Conservation (phyloP, 2,329 filamentous ascomycete genomes). For the Diaporthe amygdali region DNA sequence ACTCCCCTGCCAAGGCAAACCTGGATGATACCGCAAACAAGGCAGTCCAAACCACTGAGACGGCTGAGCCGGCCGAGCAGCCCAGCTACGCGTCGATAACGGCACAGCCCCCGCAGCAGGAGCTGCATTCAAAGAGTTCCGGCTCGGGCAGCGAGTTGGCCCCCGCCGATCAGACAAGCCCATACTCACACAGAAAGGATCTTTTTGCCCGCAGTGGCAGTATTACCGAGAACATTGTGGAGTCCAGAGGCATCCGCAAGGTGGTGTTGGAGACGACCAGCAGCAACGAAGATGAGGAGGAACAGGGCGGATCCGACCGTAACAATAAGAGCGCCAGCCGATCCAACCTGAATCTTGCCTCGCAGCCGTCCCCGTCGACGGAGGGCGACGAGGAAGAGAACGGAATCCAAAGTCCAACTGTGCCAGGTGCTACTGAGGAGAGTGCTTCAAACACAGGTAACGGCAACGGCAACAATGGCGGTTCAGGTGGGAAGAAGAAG, state of each 20-base stretch:
- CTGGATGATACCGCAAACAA: slow-evolving; percentile 29
- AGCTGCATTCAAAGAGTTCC: slow-evolving; percentile 17
- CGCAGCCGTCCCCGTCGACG: not conserved
- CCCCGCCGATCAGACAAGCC: slow-evolving; percentile 15
- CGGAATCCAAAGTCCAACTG: slow-evolving; percentile 14
- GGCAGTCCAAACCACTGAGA: slow-evolving; percentile 32
- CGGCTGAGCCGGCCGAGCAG: slow-evolving; percentile 15
- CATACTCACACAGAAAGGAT: slow-evolving; percentile 19
- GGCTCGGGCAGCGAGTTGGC: slow-evolving; percentile 26
- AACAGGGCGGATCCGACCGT: not conserved
- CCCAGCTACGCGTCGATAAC: slow-evolving; percentile 17
- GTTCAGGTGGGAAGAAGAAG: slow-evolving; percentile 37
- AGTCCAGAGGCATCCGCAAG: slow-evolving; percentile 76
- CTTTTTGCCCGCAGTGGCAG: slow-evolving; percentile 70
- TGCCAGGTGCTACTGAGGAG: not conserved
- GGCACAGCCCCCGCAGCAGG: slow-evolving; percentile 11
- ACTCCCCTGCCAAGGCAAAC: slow-evolving; percentile 30
- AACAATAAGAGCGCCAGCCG: slow-evolving; percentile 19
- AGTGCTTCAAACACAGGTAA: not conserved
- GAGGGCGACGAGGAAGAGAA: slow-evolving; percentile 27
- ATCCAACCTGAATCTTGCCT: not conserved
- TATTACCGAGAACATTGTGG: slow-evolving; percentile 80
- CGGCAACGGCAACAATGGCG: slow-evolving; percentile 21
- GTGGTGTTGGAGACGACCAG: slow-evolving; percentile 62
- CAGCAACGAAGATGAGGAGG: slow-evolving; percentile 41